Percentiles rank a stretch among this genome's conserved stretches.
These are phyloP conservation scores for Linum lewisii DNA, from an alignment of 345 rosid genomes.

Conservation along the genomic window DNA sequence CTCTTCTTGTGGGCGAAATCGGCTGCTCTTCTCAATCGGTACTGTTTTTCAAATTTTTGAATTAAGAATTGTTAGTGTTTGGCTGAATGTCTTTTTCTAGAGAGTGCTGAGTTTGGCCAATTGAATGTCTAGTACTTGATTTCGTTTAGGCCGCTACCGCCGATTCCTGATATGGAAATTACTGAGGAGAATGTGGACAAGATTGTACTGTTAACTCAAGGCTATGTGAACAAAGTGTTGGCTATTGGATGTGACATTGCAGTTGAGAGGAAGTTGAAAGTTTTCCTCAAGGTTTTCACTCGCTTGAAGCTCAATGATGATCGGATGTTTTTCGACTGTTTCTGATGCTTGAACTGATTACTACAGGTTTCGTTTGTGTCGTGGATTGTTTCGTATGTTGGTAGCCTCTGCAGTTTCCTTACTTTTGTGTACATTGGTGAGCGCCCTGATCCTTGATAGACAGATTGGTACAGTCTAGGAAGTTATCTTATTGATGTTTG, in stretches of 20 bases:
- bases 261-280: constrained; percentile 45
- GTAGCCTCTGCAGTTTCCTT: constrained; percentile 64
- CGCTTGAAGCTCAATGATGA: neutral
- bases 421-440: constrained; percentile 76
- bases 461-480: neutral
- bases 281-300: constrained; percentile 52
- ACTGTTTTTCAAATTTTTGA: neutral
- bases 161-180: constrained; percentile 77
- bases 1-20: constrained; percentile 98
- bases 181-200: constrained; percentile 50
- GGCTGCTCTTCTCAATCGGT: constrained; percentile 92
- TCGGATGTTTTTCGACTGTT: neutral
- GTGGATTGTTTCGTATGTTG: constrained; percentile 52
- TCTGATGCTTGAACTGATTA: neutral
- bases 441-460: constrained; percentile 8
- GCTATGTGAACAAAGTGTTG: constrained; percentile 45
- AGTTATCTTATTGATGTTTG: neutral
- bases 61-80: neutral
- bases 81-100: neutral
- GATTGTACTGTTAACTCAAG: constrained; percentile 41
- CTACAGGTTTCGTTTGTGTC: constrained; percentile 47
- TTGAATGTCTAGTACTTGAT: neutral
- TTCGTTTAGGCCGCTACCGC: constrained; percentile 72
- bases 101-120: neutral
- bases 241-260: constrained; percentile 64